phyloP scores from a whole-genome alignment of 345 rosid species.

The Erucastrum elatum region DNA sequence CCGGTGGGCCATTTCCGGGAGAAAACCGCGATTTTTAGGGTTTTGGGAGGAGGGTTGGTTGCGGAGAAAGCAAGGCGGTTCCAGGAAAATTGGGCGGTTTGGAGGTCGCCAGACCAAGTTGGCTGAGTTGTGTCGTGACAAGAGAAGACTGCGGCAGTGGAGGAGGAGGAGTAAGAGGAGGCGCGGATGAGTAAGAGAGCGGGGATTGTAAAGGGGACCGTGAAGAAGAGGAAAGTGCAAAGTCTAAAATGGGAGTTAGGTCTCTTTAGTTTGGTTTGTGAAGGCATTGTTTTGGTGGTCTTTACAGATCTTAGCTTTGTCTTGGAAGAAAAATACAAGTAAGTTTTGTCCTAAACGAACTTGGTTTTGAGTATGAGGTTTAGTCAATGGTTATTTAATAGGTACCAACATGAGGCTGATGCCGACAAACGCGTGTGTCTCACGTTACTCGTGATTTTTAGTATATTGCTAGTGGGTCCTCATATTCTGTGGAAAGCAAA shows the following conservation, averaged over 20 bases:
- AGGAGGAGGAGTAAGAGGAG: conserved; percentile 44
- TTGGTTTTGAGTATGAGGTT: neutral
- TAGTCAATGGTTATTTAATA: conserved; percentile 12
- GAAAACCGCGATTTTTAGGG: conserved; percentile 76
- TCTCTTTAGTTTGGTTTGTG: conserved; percentile 59
- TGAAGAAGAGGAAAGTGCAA: conserved; percentile 68
- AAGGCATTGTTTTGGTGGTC: conserved; percentile 47
- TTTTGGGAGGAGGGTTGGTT: conserved; percentile 36
- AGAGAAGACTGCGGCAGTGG: conserved; percentile 13
- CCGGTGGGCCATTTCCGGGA: conserved; percentile 90
- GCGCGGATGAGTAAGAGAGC: conserved; percentile 73
- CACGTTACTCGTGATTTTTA: neutral
- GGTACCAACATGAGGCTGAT: neutral
- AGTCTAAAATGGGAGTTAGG: conserved; percentile 36
- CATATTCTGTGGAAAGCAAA: too few species aligned
- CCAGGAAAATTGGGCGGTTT: conserved; percentile 61
- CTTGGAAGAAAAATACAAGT: neutral
- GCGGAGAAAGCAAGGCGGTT: conserved; percentile 56
- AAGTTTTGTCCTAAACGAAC: too few species aligned
- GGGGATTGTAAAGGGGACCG: conserved; percentile 77
- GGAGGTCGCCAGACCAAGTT: conserved; percentile 81
- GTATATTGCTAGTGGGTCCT: too few species aligned
- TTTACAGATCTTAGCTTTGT: neutral
- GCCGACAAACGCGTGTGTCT: conserved; percentile 2
- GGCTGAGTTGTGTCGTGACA: neutral